A percentile compares a stretch with the other conserved stretches of the same genome.
Evolutionary conservation across 2,329 filamentous ascomycete genomes (phyloP).

Genomic region (Xylaria sp.): DNA sequence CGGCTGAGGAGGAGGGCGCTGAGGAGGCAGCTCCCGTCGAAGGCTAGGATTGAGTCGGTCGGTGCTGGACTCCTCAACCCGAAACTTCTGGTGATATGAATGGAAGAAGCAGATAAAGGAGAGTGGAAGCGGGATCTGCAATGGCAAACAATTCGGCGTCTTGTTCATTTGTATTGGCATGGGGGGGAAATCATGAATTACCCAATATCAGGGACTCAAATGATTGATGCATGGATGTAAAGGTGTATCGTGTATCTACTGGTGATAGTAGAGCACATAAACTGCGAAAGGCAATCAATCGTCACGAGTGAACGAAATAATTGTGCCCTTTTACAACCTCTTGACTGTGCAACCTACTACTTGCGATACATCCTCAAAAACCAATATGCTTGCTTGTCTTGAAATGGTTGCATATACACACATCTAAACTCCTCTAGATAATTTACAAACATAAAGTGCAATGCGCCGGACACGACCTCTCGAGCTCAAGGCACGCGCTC

Average conservation of each 20-base stretch:
- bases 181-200: conserved; percentile 39
- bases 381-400: background rate
- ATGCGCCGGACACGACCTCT: background rate
- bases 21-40: conserved; percentile 63
- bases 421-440: background rate
- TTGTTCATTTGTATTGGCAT: conserved; percentile 44
- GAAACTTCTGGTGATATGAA: conserved; percentile 32
- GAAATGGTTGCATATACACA: background rate
- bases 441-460: background rate
- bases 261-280: conserved; percentile 32
- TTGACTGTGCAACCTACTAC: background rate
- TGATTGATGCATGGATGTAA: conserved; percentile 40
- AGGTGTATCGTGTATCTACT: conserved; percentile 26
- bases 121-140: conserved; percentile 36
- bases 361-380: background rate
- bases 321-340: background rate
- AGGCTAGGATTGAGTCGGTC: conserved; percentile 57
- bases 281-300: conserved; percentile 40
- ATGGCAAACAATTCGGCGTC: conserved; percentile 47
- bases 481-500: conserved; percentile 1
- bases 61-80: conserved; percentile 51
- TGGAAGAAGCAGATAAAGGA: conserved; percentile 31
- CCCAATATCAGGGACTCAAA: conserved; percentile 35
- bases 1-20: conserved; percentile 64
- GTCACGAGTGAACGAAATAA: conserved; percentile 32